Base-by-base conservation (phyloP, 129 eudicot genomes). In the Saussurea involucrata region DNA sequence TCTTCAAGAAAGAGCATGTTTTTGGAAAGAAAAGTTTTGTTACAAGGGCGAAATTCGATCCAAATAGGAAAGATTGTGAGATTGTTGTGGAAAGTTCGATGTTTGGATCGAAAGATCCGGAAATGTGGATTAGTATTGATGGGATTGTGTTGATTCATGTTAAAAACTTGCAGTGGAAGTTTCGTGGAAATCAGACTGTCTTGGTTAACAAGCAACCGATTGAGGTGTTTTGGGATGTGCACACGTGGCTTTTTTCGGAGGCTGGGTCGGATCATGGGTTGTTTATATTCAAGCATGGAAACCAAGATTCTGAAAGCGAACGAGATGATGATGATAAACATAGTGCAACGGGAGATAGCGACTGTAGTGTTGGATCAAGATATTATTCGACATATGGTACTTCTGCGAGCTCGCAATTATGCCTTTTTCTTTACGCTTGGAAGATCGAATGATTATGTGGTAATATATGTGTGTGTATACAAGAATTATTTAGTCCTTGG, bases 61-160 rank as follows among this genome's bases (percentile, higher is more conserved):
- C 83, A 15, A 76, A 81, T 67, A 83, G 80, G 37, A 80, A 77
- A 25, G 97, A 95, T 27, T 87, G 90, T 53, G 92, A 91, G 0
- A 85, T 95, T 0, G 81, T 95, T 25, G 96, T 95, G 4, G 98
- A 95, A 71, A 88, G 89, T 63, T 86, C 90, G 11, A 86, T 80
- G 0, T 28, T 71, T 2, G 98, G 97, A 57, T 82, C 88, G 11
- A 81, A 76, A 63, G 94, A 95, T 17, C 98, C 97, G 2, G 97
- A 95, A 78, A 95, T 95, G 98, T 85, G 96, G 90, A 95, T 95
- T 18, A 91, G 90, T 71, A 74, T 95, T 8, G 98, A 91, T 63
- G 96, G 98, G 78, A 78, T 86, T 77, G 94, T 91, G 17, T 63
- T 91, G 79, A 82, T 95, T 37, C 96, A 89, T 69, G 72, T 95